Percentiles rank a stretch among this genome's conserved stretches.
Evolutionary conservation across 352 stramenopile genomes (phyloP).

Genomic region (Saprolegnia parasitica): DNA sequence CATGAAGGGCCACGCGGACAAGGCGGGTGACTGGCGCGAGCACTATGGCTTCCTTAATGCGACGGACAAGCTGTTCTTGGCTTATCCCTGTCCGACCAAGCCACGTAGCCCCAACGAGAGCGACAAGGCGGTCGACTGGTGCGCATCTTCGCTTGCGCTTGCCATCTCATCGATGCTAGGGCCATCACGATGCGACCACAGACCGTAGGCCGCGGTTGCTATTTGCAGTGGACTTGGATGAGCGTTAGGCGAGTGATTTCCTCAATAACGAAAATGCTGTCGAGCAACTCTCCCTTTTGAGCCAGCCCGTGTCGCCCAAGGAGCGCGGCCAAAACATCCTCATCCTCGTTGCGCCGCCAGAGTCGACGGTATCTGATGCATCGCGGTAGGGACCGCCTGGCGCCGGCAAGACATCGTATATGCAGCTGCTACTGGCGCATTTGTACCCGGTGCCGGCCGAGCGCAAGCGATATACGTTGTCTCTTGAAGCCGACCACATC

Average conservation of each 20-base stretch:
- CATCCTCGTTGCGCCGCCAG: slow-evolving; percentile 43
- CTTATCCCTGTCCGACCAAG: slow-evolving; percentile 37
- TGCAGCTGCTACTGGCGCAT: slow-evolving; percentile 38
- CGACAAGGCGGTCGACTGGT: slow-evolving; percentile 41
- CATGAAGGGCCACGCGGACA: background rate
- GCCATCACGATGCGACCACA: slow-evolving; percentile 30
- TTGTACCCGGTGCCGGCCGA: slow-evolving; percentile 32
- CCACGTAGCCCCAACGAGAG: slow-evolving; percentile 40
- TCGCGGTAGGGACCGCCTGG: background rate
- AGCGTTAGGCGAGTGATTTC: slow-evolving; percentile 34
- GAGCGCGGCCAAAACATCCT: slow-evolving; percentile 50
- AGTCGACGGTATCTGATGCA: background rate
- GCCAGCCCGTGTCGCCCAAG: slow-evolving; percentile 9
- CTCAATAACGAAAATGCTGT: slow-evolving; percentile 45
- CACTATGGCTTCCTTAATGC: slow-evolving; percentile 56
- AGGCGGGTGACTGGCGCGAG: slow-evolving; percentile 40
- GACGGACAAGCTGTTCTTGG: slow-evolving; percentile 50
- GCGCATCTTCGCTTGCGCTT: background rate
- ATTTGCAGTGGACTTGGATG: background rate
- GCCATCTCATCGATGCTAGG: background rate
- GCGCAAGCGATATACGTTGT: slow-evolving; percentile 33
- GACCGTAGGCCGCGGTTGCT: slow-evolving; percentile 32
- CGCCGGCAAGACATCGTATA: slow-evolving; percentile 50
- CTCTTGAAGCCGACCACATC: slow-evolving; percentile 41
- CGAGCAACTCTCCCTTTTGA: slow-evolving; percentile 33